Conservation (phyloP, 345 rosid genomes). For the Hypericum perforatum region DNA sequence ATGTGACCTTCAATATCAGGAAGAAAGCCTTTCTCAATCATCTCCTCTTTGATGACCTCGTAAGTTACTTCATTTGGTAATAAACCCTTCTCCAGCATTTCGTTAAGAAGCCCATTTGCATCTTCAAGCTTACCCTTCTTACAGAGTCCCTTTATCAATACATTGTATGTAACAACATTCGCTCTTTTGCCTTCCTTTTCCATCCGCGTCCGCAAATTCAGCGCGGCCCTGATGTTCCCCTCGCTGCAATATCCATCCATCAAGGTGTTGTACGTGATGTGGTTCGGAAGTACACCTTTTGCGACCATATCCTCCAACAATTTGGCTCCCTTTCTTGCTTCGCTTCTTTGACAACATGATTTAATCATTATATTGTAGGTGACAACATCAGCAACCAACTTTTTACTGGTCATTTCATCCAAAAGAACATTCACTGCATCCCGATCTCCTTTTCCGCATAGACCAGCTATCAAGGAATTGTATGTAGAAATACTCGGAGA, state of each 20-base stretch:
- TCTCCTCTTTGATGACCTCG: constrained; percentile 56
- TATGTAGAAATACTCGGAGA: constrained; percentile 43
- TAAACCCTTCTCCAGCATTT: constrained; percentile 83
- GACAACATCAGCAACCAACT: constrained; percentile 40
- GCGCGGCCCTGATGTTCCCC: constrained; percentile 62
- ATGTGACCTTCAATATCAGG: constrained; percentile 84
- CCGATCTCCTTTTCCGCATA: constrained; percentile 40
- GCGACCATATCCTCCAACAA: constrained; percentile 44
- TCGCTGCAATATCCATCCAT: constrained; percentile 65
- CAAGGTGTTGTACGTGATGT: constrained; percentile 54
- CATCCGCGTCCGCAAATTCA: constrained; percentile 48
- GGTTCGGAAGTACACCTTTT: constrained; percentile 49
- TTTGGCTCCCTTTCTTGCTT: constrained; percentile 44
- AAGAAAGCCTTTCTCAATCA: constrained; percentile 75
- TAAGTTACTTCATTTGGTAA: constrained; percentile 56
- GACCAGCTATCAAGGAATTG: constrained; percentile 66
- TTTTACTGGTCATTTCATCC: constrained; percentile 32
- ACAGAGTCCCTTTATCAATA: constrained; percentile 55
- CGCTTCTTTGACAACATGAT: constrained; percentile 50
- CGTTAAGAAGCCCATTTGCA: constrained; percentile 70
- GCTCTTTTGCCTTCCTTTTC: constrained; percentile 54
- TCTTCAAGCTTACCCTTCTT: constrained; percentile 55
- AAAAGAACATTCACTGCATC: constrained; percentile 30
- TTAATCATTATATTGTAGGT: constrained; percentile 59
- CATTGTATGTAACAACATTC: constrained; percentile 60